Percentiles rank a stretch among this genome's conserved stretches.
Conservation (phyloP, 768 basidiomycete genomes). For the Boletus patriciae region DNA sequence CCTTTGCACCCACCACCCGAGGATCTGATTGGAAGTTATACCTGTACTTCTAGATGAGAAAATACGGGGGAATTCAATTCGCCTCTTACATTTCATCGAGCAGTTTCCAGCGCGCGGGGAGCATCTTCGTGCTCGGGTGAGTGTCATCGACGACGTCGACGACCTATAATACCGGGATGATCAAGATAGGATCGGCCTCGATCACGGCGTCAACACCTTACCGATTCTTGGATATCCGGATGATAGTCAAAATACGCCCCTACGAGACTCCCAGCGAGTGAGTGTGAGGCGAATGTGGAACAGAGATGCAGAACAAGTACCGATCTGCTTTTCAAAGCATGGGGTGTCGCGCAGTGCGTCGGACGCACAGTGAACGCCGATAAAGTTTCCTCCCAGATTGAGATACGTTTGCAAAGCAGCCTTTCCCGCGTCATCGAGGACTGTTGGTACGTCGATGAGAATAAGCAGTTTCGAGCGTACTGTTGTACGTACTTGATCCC, state of each 20-base stretch:
- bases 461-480: not conserved
- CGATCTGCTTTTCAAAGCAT: constrained; percentile 58
- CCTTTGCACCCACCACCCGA: constrained; percentile 55
- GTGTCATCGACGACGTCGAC: constrained; percentile 55
- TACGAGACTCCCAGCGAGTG: constrained; percentile 19
- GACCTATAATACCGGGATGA: constrained; percentile 38
- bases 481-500: constrained; percentile 53
- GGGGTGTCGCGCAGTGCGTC: constrained; percentile 58
- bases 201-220: constrained; percentile 31
- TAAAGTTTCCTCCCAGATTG: constrained; percentile 66
- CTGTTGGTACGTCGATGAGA: constrained; percentile 23
- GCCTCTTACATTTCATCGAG: constrained; percentile 58
- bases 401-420: constrained; percentile 64
- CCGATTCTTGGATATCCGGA: constrained; percentile 62
- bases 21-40: constrained; percentile 78
- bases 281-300: not conserved
- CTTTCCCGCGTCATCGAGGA: constrained; percentile 60
- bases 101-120: constrained; percentile 53
- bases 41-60: constrained; percentile 33
- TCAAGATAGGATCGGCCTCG: not conserved
- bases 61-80: not conserved
- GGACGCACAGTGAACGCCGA: constrained; percentile 66
- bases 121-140: constrained; percentile 61
- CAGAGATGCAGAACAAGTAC: constrained; percentile 30
- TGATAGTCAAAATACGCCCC: constrained; percentile 75